Percentiles rank a stretch among this genome's conserved stretches.
These are phyloP conservation scores for Populus deltoides DNA, from an alignment of 345 rosid species.

Conservation along the genomic window DNA sequence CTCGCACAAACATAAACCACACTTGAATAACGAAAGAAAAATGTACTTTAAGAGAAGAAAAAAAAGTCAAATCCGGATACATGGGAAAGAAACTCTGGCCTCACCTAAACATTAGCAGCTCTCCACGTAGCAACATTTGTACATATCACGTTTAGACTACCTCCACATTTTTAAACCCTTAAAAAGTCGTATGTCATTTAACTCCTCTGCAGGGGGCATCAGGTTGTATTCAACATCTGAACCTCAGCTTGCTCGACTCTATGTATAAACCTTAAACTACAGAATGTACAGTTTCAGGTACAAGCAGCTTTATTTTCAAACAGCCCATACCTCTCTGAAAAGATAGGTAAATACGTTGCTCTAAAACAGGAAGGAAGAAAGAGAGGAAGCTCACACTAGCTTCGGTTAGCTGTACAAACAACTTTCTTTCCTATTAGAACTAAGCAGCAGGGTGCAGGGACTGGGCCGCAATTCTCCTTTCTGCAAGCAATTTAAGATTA, in stretches of 20 bases:
- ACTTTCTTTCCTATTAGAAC: conserved; percentile 26
- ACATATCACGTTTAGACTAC: conserved; percentile 31
- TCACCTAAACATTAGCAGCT: conserved; percentile 26
- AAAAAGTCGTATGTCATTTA: conserved; percentile 31
- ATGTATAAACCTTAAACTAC: conserved; percentile 45
- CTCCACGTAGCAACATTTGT: conserved; percentile 38
- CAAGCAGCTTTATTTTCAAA: conserved; percentile 34
- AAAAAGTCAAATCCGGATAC: conserved; percentile 18
- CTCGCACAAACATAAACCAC: not conserved
- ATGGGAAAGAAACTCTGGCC: conserved; percentile 26
- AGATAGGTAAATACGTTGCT: conserved; percentile 30
- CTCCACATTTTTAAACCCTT: conserved; percentile 39
- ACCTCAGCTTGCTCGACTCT: conserved; percentile 42
- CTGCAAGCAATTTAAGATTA: conserved; percentile 33
- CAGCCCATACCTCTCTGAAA: conserved; percentile 35
- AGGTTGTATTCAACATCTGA: conserved; percentile 29
- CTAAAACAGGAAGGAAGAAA: conserved; percentile 24
- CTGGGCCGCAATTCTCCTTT: conserved; percentile 43
- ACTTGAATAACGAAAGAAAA: not conserved
- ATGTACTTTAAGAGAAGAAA: conserved; percentile 10
- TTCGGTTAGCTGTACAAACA: conserved; percentile 65
- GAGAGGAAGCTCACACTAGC: conserved; percentile 40
- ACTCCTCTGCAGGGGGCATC: conserved; percentile 18
- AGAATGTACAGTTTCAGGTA: conserved; percentile 44
- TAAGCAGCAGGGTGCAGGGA: conserved; percentile 34